A percentile compares a stretch with the other conserved stretches of the same genome.
phyloP scores from a whole-genome alignment of 805 yeast genomes.

The Wickerhamiella hasegawae region DNA sequence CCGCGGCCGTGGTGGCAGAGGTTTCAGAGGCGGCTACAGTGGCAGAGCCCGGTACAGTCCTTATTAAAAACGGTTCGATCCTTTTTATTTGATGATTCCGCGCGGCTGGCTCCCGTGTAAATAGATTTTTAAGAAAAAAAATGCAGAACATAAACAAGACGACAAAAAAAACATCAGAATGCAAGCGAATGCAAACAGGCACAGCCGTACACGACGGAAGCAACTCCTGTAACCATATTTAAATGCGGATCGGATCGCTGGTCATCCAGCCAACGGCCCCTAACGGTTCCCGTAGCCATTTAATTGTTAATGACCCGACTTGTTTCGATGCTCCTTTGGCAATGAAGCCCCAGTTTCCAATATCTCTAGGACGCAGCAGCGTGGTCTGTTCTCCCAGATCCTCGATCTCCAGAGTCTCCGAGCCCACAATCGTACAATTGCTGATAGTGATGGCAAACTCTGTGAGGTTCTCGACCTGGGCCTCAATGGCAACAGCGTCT shows the following conservation, averaged over 20 bases:
- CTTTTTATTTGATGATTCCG: neutral
- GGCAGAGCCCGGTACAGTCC: conserved; percentile 30
- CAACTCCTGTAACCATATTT: no score
- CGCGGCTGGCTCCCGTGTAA: no score
- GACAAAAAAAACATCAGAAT: no score
- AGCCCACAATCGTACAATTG: conserved; percentile 15
- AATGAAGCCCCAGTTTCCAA: conserved; percentile 16
- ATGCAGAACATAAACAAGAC: no score
- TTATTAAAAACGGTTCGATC: conserved; percentile 21
- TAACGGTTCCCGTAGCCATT: conserved; percentile 24
- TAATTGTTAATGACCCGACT: conserved; percentile 13
- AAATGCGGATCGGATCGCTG: neutral
- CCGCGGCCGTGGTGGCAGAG: conserved; percentile 28
- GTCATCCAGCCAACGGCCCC: conserved; percentile 22
- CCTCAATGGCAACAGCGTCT: conserved; percentile 15
- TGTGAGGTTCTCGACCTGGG: conserved; percentile 22
- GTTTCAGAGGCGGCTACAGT: conserved; percentile 26
- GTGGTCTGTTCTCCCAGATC: conserved; percentile 3
- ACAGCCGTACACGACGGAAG: no score
- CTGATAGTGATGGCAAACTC: conserved; percentile 17
- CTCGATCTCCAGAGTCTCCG: conserved; percentile 14
- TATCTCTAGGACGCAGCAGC: conserved; percentile 18
- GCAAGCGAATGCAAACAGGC: no score
- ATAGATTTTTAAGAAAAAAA: no score
- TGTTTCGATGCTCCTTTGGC: conserved; percentile 9